Conservation (phyloP, 1,139 yeast genomes). For the Pichia sp. region DNA sequence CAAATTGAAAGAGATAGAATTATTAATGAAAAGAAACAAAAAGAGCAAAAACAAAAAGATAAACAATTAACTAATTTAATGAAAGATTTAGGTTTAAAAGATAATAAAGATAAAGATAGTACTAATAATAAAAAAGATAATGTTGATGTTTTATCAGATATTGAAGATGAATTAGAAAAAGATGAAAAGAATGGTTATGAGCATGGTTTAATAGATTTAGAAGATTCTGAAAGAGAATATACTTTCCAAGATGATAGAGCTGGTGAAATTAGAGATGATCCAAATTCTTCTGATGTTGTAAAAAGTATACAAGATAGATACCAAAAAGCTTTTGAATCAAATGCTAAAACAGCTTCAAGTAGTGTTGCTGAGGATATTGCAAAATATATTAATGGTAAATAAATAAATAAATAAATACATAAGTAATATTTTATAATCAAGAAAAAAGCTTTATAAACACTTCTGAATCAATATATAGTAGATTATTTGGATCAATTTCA, state of each 20-base stretch:
- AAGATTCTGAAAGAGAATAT: slow-evolving; percentile 57
- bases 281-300: slow-evolving; percentile 14
- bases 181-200: slow-evolving; percentile 40
- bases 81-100: slow-evolving; percentile 72
- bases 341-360: slow-evolving; percentile 55
- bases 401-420: too few relatives aligned
- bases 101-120: slow-evolving; percentile 25
- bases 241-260: slow-evolving; percentile 66
- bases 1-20: slow-evolving; percentile 83
- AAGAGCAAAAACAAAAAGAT: slow-evolving; percentile 67
- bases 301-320: slow-evolving; percentile 63
- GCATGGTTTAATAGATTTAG: slow-evolving; percentile 50
- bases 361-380: slow-evolving; percentile 69
- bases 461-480: too few relatives aligned
- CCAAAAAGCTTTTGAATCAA: slow-evolving; percentile 63
- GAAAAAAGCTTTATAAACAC: too few relatives aligned
- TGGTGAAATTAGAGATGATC: slow-evolving; percentile 47
- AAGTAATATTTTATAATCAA: too few relatives aligned
- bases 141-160: slow-evolving; percentile 37
- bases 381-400: slow-evolving; percentile 39
- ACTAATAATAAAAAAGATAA: too few relatives aligned
- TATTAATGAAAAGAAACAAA: slow-evolving; percentile 67
- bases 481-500: too few relatives aligned
- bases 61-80: slow-evolving; percentile 65
- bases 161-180: slow-evolving; percentile 32